Conservation (phyloP, 768 basidiomycete species). For the Fomitopsis pulvina region DNA sequence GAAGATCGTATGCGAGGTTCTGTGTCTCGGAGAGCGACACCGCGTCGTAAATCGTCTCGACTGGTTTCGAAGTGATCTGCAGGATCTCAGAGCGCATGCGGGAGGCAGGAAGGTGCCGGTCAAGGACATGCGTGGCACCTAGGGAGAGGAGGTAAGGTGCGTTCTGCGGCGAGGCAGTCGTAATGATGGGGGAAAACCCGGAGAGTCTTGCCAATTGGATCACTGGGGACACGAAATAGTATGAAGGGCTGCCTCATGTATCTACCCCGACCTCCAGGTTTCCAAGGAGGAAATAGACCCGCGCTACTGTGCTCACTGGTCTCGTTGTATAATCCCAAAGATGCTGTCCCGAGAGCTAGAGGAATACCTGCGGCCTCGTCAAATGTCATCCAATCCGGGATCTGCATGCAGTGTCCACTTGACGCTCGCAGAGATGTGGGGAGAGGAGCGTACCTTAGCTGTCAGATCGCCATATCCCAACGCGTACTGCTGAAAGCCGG, state of each 20-base stretch:
- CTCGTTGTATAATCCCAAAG: conserved; percentile 6
- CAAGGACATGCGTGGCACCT: conserved; percentile 23
- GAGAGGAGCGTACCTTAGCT: conserved; percentile 13
- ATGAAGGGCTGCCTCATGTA: conserved; percentile 13
- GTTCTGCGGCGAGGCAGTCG: conserved; percentile 12
- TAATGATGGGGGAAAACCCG: conserved; percentile 13
- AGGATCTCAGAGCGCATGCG: conserved; percentile 4
- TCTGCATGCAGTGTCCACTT: no score
- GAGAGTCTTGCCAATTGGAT: conserved; percentile 12
- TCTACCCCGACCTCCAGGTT: conserved; percentile 12
- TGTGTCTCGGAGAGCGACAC: conserved; percentile 13
- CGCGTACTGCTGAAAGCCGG: conserved; percentile 18
- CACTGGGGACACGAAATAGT: neutral
- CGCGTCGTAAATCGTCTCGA: conserved; percentile 17
- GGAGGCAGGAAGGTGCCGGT: conserved; percentile 11
- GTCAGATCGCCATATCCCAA: conserved; percentile 14
- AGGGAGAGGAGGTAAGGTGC: conserved; percentile 5
- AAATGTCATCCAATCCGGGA: conserved; percentile 8
- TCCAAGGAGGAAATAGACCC: conserved; percentile 17
- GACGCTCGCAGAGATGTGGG: no score
- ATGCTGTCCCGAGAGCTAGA: conserved; percentile 6
- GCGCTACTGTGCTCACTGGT: neutral
- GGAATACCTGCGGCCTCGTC: conserved; percentile 10
- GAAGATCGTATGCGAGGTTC: conserved; percentile 11
- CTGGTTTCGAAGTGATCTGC: conserved; percentile 10